These are phyloP conservation scores for Fomitopsis palustris DNA, from an alignment of 1,284 basidiomycete species.

Conservation along the genomic window DNA sequence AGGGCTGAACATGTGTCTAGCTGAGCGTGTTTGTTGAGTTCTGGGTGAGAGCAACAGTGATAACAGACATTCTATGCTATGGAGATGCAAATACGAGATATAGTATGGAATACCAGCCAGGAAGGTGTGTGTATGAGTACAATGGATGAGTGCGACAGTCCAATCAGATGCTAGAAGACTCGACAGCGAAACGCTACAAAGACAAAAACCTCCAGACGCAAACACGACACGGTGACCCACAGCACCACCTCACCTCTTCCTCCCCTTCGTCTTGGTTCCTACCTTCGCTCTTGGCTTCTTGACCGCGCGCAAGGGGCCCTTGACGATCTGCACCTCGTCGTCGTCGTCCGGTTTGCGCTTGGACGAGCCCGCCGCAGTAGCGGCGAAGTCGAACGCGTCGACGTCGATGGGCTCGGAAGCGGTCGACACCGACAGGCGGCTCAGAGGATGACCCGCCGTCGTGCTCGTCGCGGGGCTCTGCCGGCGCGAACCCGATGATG, in stretches of 20 bases:
- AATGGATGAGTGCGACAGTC: too few species aligned
- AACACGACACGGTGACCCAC: not conserved
- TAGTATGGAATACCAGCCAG: too few species aligned
- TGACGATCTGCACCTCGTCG: conserved; percentile 54
- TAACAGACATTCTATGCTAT: too few species aligned
- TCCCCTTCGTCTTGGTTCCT: conserved; percentile 29
- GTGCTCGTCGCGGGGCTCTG: conserved; percentile 24
- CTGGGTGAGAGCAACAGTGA: too few species aligned
- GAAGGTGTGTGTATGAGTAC: too few species aligned
- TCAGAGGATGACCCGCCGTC: conserved; percentile 28
- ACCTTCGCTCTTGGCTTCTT: conserved; percentile 39
- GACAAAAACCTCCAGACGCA: too few species aligned
- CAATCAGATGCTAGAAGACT: too few species aligned
- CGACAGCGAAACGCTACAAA: too few species aligned
- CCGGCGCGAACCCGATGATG: conserved; percentile 19
- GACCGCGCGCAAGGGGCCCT: conserved; percentile 34
- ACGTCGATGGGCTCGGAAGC: conserved; percentile 29
- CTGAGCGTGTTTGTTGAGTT: too few species aligned
- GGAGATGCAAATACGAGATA: too few species aligned
- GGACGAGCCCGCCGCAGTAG: conserved; percentile 14
- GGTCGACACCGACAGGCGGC: conserved; percentile 31
- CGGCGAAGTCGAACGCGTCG: conserved; percentile 24
- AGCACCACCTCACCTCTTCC: conserved; percentile 16
- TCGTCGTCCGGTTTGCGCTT: conserved; percentile 53
- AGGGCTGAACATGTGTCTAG: too few species aligned